Evolutionary conservation across 495 filamentous ascomycete species (phyloP).

Genomic region (Collariella sp.): DNA sequence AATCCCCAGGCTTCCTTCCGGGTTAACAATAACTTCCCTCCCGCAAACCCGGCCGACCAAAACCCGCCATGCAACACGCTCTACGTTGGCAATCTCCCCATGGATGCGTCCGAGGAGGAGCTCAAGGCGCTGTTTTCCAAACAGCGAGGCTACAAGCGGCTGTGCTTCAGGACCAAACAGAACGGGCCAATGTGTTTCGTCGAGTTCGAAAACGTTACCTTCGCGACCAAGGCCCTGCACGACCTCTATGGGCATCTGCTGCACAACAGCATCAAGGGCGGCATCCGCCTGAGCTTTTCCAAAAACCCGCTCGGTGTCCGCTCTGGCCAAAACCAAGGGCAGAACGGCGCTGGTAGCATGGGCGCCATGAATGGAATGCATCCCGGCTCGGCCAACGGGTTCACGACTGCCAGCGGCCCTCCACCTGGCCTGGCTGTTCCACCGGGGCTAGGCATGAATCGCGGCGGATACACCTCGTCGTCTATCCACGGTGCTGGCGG

Average conservation of each 20-base stretch:
- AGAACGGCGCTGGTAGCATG: conserved; percentile 40
- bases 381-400: conserved; percentile 41
- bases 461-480: conserved; percentile 25
- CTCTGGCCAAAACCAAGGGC: conserved; percentile 51
- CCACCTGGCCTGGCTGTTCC: conserved; percentile 65
- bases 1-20: conserved; percentile 54
- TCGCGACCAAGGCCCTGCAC: conserved; percentile 86
- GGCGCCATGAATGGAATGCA: conserved; percentile 41
- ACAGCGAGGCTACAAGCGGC: conserved; percentile 88
- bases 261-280: conserved; percentile 90
- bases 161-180: conserved; percentile 96
- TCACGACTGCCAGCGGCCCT: conserved; percentile 64
- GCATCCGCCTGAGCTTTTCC: conserved; percentile 95
- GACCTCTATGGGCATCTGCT: conserved; percentile 84
- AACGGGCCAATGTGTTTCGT: conserved; percentile 99
- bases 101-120: conserved; percentile 93
- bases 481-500: no score
- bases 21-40: conserved; percentile 65
- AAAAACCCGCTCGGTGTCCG: conserved; percentile 96
- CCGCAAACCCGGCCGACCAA: conserved; percentile 91
- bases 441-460: conserved; percentile 51
- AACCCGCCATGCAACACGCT: conserved; percentile 98
- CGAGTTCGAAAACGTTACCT: conserved; percentile 92
- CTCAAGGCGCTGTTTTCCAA: conserved; percentile 91
- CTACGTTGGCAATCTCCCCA: conserved; percentile 92